phyloP scores from a whole-genome alignment of 2,329 filamentous ascomycete genomes.

The Cladophialophora bantiana region DNA sequence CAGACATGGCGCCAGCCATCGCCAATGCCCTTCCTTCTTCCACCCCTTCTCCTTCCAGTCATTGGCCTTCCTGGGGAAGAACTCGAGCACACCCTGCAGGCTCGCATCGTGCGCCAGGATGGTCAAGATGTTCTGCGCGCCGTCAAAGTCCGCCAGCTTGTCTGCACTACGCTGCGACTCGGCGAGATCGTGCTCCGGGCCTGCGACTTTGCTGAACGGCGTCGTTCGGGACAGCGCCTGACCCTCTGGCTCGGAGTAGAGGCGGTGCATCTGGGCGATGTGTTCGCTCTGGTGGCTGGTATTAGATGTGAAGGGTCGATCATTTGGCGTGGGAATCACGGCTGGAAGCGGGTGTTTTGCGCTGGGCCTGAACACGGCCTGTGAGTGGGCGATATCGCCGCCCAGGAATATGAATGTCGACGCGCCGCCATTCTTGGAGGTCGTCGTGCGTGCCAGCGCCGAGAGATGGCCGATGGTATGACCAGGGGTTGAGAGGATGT shows the following conservation, averaged over 20 bases:
- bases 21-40: conserved; percentile 29
- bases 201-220: conserved; percentile 37
- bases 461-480: conserved; percentile 56
- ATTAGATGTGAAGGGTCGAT: neutral
- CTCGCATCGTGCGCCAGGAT: conserved; percentile 41
- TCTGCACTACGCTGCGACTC: conserved; percentile 20
- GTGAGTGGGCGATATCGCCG: conserved; percentile 47
- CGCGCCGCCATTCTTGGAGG: conserved; percentile 7
- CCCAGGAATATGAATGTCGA: conserved; percentile 59
- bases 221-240: conserved; percentile 32
- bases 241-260: neutral
- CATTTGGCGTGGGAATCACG: conserved; percentile 15
- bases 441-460: conserved; percentile 55
- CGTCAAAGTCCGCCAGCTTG: conserved; percentile 40
- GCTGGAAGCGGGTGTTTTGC: conserved; percentile 40
- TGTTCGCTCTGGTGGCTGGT: neutral
- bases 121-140: conserved; percentile 40
- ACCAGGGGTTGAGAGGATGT: conserved; percentile 56
- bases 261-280: neutral
- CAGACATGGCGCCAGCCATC: neutral
- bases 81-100: conserved; percentile 38
- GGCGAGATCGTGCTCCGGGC: conserved; percentile 32
- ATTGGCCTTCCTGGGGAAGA: conserved; percentile 37
- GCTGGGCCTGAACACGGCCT: conserved; percentile 42
- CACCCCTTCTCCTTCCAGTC: conserved; percentile 33